These are phyloP conservation scores for Platanus orientalis DNA, from an alignment of 164 flowering plant species.

Conservation along the genomic window DNA sequence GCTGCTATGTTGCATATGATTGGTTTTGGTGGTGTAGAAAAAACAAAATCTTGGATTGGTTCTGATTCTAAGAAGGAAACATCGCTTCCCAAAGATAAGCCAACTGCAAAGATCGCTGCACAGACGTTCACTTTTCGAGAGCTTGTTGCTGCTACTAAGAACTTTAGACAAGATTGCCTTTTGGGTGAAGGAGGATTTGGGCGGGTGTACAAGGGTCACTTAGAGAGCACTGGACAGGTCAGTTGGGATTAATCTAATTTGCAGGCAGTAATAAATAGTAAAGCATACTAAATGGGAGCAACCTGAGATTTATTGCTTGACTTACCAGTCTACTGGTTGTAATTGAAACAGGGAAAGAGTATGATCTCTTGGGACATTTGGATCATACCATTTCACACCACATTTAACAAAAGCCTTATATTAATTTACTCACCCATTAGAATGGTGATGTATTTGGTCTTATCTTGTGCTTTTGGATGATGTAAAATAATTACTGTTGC, in stretches of 20 bases:
- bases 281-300: too few relatives aligned
- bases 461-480: not conserved
- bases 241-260: not conserved
- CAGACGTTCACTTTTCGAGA: conserved; percentile 34
- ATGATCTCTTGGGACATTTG: not conserved
- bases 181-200: conserved; percentile 46
- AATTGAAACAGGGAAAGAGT: not conserved
- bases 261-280: too few relatives aligned
- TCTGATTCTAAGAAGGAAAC: too few relatives aligned
- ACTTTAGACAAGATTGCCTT: conserved; percentile 28
- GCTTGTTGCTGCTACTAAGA: conserved; percentile 38
- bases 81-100: too few relatives aligned
- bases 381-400: too few relatives aligned
- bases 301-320: not conserved
- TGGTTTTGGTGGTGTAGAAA: too few relatives aligned
- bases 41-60: too few relatives aligned
- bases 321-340: too few relatives aligned
- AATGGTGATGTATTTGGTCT: not conserved
- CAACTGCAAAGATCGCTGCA: too few relatives aligned
- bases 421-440: too few relatives aligned
- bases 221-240: conserved; percentile 39
- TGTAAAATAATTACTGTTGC: conserved; percentile 4
- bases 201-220: conserved; percentile 32
- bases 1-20: too few relatives aligned
- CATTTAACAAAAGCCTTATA: too few relatives aligned